These are phyloP conservation scores for Cucumis hystrix DNA, from an alignment of 306 rosid species.

Conservation along the genomic window DNA sequence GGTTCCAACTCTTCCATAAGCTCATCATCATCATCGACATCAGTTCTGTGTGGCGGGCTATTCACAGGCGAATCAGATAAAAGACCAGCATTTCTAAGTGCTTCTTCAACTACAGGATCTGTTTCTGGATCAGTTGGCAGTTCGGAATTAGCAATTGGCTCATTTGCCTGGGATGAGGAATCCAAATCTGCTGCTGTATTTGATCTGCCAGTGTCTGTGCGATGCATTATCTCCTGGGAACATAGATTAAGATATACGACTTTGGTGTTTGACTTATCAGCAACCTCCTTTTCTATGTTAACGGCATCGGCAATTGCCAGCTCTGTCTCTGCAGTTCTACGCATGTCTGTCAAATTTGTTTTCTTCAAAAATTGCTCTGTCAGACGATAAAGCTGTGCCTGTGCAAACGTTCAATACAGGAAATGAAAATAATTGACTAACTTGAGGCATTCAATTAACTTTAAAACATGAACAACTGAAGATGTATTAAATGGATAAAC, in stretches of 20 bases:
- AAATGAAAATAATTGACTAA: background rate
- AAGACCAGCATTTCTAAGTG: conserved; percentile 86
- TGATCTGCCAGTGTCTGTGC: conserved; percentile 34
- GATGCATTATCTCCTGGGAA: conserved; percentile 63
- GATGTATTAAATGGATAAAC: background rate
- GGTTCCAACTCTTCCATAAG: conserved; percentile 25
- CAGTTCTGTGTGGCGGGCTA: conserved; percentile 43
- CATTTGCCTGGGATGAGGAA: conserved; percentile 20
- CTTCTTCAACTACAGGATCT: conserved; percentile 54
- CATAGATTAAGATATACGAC: conserved; percentile 77
- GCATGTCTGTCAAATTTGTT: conserved; percentile 43
- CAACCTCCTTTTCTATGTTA: conserved; percentile 82
- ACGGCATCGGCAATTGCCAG: conserved; percentile 91
- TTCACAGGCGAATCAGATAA: conserved; percentile 75
- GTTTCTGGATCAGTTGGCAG: conserved; percentile 25
- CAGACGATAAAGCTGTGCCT: conserved; percentile 83
- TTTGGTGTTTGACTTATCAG: conserved; percentile 79
- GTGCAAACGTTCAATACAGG: conserved; percentile 4
- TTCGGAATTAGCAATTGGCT: conserved; percentile 27
- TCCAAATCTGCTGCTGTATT: conserved; percentile 22
- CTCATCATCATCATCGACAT: conserved; percentile 15
- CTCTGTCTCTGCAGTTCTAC: conserved; percentile 79
- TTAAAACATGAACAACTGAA: background rate
- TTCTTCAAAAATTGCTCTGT: conserved; percentile 77
- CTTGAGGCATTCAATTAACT: background rate